Evolutionary conservation across 768 basidiomycete genomes (phyloP).

Genomic region (Tulasnella sp.): DNA sequence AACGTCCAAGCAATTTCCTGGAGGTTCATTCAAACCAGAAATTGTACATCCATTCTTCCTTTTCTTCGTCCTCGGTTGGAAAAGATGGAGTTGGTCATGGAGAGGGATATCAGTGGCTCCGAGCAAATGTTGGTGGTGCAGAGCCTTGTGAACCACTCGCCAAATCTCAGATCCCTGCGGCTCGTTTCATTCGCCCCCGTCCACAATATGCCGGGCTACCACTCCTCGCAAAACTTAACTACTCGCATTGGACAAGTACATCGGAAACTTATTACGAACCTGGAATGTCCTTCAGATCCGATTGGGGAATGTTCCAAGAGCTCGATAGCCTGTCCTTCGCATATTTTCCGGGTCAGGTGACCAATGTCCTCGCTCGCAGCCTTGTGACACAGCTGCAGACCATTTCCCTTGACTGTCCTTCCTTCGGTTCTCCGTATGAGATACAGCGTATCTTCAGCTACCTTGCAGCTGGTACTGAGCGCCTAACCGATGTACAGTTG

Average conservation of each 20-base stretch:
- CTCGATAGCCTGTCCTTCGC: neutral
- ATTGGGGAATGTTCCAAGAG: neutral
- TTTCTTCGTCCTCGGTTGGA: neutral
- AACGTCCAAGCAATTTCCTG: neutral
- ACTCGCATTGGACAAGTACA: neutral
- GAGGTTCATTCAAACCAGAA: neutral
- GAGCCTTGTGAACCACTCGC: neutral
- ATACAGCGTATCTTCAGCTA: neutral
- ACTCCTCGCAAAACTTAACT: neutral
- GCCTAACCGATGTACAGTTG: neutral
- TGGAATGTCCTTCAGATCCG: neutral
- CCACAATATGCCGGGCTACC: neutral
- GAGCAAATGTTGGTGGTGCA: neutral
- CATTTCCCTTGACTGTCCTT: neutral
- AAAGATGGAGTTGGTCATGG: neutral
- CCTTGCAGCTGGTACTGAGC: neutral
- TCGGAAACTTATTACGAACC: neutral
- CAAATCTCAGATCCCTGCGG: neutral
- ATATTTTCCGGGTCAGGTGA: neutral
- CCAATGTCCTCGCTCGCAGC: neutral
- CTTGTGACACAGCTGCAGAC: neutral
- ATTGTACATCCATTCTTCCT: neutral
- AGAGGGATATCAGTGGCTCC: neutral
- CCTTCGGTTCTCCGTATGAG: neutral
- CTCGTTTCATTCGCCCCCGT: neutral